Base-by-base conservation (phyloP, 805 yeast species). In the Saturnispora hagleri region DNA sequence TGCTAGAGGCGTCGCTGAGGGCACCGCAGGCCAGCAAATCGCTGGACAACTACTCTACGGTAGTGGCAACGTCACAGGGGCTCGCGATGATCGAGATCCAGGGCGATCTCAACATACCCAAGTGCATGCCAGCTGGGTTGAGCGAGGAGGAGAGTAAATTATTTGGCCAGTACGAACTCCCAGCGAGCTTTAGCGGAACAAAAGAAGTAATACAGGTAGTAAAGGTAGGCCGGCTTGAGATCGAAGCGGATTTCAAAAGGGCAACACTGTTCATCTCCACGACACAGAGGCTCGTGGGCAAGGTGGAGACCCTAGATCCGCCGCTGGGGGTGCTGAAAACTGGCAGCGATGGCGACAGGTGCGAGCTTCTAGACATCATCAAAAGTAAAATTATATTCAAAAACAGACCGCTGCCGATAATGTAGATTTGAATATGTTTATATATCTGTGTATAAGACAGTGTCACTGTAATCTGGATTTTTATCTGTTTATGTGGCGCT, bases 401-500 rank as follows among this genome's bases (percentile, higher is more conserved):
- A 47, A 77, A 78, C 40, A 72, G 95, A 55, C 93, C 95, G 0
- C 69, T 86, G 48, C 95, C 95, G 4, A 81, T 85, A 47, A 84
- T 85, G 90, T 84, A 62, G 70, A 24, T 57, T 51, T 9, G 27
- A 2, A 26, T 26, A 26, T 26, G 5, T 26, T 8, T 26, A 7
- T 26, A 7, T 7, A 2, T 26, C 7, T 26, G 28, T 26, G 28
- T 26, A 26, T 26, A 5, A 26, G 9, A 26, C 28, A 26, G 28
- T 26, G 7, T 26, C 28, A 26, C 9, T 6, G 28, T 26, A 6
- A 10, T 26, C 28, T 26, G 5, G 28, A 26, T 26, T 26, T 26
- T 26, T 26, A 6, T 26, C 1, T 8, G 28, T 26, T 26, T 5
- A 7, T 6, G 9, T 26, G 28, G 28, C 9, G 28, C 9, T 26